Evolutionary conservation across 2,329 filamentous ascomycete genomes (phyloP), one percentile per base, ranked within the genome.

Genomic region (Blastomyces parvus): DNA sequence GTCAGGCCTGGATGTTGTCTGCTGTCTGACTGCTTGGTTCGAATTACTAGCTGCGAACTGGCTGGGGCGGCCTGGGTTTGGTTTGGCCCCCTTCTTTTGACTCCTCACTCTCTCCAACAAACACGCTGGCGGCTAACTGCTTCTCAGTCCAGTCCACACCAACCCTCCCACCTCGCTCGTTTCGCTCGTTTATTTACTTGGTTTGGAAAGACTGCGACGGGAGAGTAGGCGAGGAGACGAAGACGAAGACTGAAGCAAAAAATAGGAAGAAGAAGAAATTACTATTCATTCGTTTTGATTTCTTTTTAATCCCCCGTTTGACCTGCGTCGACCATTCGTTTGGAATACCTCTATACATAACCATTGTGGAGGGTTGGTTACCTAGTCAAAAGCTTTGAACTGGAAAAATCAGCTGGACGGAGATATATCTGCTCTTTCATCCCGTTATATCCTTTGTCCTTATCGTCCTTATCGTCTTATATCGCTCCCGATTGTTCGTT

Each of bases 91-190:
- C 46, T 13, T 22, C 22, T 22, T 22, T 9, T 13, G 3, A 7
- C 9, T 13, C 46, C 22, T 48, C 46, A 13, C 22, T 13, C 46
- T 25, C 22, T 13, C 46, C 19, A 3, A 3, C 6, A 1, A 14
- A 30, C 52, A 17, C 14, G 52, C 52, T n/a, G 52, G 52, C 52
- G 52, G 52, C 52, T 55, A 55, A 55, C 52, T 30, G 52, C 25
- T 17, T 55, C 52, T 9, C 48, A 52, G 27, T 33, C 25, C 22
- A 50, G 25, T 30, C 22, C 17, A 17, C 27, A 2, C 25, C 50
- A 1, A 19, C 25, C 22, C 17, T 1, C 46, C 46, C 17, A 50
- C 46, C 17, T 17, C n/a, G n/a, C 48, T 55, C 52, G 52, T 55
- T 55, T 55, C 7, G n/a, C 9, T 42, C 40, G 17, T 42, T 42